phyloP scores from a whole-genome alignment of 2,329 filamentous ascomycete species.

The Didymella keratinophila region DNA sequence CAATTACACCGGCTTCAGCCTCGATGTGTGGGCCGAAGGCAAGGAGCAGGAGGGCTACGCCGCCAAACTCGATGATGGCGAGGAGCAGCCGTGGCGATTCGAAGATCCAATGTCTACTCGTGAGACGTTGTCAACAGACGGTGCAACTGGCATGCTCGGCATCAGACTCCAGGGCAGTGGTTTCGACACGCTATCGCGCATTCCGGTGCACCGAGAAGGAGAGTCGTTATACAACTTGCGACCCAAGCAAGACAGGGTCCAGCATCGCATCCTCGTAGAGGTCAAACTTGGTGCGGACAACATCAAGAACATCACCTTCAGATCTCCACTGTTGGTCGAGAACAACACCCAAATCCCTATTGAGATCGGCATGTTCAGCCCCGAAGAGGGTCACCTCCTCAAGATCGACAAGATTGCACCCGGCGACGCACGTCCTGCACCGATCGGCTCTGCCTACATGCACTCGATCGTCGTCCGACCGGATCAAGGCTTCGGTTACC shows the following conservation, averaged over 20 bases:
- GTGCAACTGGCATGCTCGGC: constrained; percentile 78
- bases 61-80: constrained; percentile 82
- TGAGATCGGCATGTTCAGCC: constrained; percentile 89
- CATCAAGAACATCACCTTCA: constrained; percentile 96
- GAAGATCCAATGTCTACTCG: constrained; percentile 97
- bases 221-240: constrained; percentile 89
- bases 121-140: constrained; percentile 88
- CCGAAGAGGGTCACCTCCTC: constrained; percentile 83
- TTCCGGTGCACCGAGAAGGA: constrained; percentile 92
- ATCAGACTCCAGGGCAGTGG: constrained; percentile 90
- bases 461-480: constrained; percentile 88
- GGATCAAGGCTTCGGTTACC: constrained; percentile 94
- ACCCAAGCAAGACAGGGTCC: constrained; percentile 82
- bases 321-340: constrained; percentile 89
- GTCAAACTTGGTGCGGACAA: constrained; percentile 92
- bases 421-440: constrained; percentile 86
- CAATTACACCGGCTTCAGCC: constrained; percentile 94
- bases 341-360: constrained; percentile 97
- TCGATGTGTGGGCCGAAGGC: constrained; percentile 78
- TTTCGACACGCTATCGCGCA: constrained; percentile 88
- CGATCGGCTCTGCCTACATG: constrained; percentile 89
- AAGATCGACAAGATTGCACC: constrained; percentile 98
- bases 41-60: constrained; percentile 74
- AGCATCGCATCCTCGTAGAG: constrained; percentile 91
- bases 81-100: constrained; percentile 94